Base-by-base conservation (phyloP, 1,139 yeast species). In the Blastobotrys aristatus region DNA sequence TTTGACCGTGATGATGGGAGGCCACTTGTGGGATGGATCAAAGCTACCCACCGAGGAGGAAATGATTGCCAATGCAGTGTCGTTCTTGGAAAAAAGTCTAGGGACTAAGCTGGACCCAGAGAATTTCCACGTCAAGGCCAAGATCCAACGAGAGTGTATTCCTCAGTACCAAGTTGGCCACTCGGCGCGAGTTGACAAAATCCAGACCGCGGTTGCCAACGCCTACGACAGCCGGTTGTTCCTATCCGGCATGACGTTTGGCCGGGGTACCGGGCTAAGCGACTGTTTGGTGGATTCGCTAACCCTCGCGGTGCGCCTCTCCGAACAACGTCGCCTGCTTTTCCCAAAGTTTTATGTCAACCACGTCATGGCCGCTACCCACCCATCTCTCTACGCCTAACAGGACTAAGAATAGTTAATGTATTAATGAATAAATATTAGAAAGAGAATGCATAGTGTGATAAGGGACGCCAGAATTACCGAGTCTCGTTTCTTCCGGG, bases 1-100 rank as follows among this genome's bases (percentile, higher is more conserved):
- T 56, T 64, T 90, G 44, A 92, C 98, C 0, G 75, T 88, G 31
- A 92, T 92, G 97, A 69, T 88, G 62, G 97, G 97, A 1, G 97
- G 97, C 1, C 84, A 84, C 60, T 74, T 75, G 59, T 72, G 79
- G 71, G 58, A 63, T 13, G 60, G 62, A 22, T 40, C 47, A 8
- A 40, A 53, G 2, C 14, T 43, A n/a, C 59, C 62, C 8, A 57
- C 56, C 2, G 69, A 67, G 2, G 13, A 34, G 2, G 66, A 72
- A 36, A 74, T 74, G 40, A 59, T 74, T 18, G 64, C 66, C 27
- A 68, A 74, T 6, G 76, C 80, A 0, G 72, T 74, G 22, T 61
- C 69, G 2, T 76, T 77, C 2, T 65, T 88, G 37, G 53, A 61
- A 36, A 67, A 72, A 32, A 80, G 84, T 39, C 64, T 87, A 40